Conservation (phyloP, 805 yeast genomes). For the Yarrowia divulgata region DNA sequence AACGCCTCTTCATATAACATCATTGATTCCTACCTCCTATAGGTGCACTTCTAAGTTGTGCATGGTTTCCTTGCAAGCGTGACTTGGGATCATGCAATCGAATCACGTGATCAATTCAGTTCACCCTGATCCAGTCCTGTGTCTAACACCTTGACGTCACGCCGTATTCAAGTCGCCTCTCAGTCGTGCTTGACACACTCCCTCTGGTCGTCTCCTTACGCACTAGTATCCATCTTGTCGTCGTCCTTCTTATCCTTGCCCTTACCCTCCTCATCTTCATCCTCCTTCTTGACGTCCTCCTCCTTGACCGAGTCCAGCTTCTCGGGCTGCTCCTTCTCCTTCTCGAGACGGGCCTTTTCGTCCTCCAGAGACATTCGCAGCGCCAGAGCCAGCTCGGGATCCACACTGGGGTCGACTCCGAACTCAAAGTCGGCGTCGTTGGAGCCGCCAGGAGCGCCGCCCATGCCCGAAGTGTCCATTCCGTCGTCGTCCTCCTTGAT, state of each 20-base stretch:
- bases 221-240: slow-evolving; percentile 43
- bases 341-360: slow-evolving; percentile 89
- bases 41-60: neutral
- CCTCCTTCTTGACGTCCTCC: slow-evolving; percentile 58
- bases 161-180: neutral
- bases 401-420: slow-evolving; percentile 87
- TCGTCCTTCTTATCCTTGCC: slow-evolving; percentile 46
- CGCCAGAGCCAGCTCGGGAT: slow-evolving; percentile 96
- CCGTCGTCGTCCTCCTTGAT: slow-evolving; percentile 65
- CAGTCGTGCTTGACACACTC: neutral
- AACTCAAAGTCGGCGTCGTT: slow-evolving; percentile 62
- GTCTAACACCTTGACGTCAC: neutral
- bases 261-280: slow-evolving; percentile 40
- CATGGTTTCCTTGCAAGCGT: neutral
- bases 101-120: no score
- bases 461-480: slow-evolving; percentile 56
- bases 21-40: neutral
- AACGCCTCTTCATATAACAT: neutral
- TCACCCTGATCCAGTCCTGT: neutral
- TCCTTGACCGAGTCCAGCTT: slow-evolving; percentile 95
- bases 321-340: slow-evolving; percentile 54
- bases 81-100: no score
- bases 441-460: slow-evolving; percentile 48
- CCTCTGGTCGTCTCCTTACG: neutral
- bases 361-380: slow-evolving; percentile 93